Conservation (phyloP, 1,284 basidiomycete genomes). For the Ganoderma lingzhi region DNA sequence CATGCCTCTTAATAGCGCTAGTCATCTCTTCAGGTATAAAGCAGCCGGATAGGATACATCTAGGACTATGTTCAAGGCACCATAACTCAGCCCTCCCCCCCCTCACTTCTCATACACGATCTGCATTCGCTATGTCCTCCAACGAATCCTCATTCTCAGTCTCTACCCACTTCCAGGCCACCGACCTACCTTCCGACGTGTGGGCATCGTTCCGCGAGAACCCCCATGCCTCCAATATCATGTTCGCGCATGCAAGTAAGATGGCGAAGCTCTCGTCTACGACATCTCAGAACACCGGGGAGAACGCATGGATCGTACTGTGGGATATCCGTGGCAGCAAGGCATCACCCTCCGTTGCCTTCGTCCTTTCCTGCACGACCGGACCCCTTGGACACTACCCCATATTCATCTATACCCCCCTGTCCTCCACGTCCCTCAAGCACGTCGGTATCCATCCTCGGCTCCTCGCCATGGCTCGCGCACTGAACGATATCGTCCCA, state of each 20-base stretch:
- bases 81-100: neutral
- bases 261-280: slow-evolving; percentile 32
- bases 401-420: slow-evolving; percentile 48
- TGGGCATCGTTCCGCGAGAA: slow-evolving; percentile 49
- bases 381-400: slow-evolving; percentile 61
- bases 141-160: slow-evolving; percentile 29
- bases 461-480: slow-evolving; percentile 36
- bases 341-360: slow-evolving; percentile 46
- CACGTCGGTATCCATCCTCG: slow-evolving; percentile 41
- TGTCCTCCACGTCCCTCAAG: slow-evolving; percentile 31
- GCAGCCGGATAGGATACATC: neutral
- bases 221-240: slow-evolving; percentile 58
- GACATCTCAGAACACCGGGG: slow-evolving; percentile 14
- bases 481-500: slow-evolving; percentile 35
- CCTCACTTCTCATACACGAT: neutral
- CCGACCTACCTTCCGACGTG: slow-evolving; percentile 44
- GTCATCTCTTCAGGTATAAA: neutral
- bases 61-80: neutral
- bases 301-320: slow-evolving; percentile 61
- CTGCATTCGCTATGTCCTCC: neutral
- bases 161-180: slow-evolving; percentile 41
- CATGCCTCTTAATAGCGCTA: neutral
- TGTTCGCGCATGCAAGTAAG: slow-evolving; percentile 58
- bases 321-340: slow-evolving; percentile 32
- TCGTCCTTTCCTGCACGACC: slow-evolving; percentile 65